Base-by-base conservation (phyloP, 2,329 filamentous ascomycete genomes). In the Dichotomopilus funicola region DNA sequence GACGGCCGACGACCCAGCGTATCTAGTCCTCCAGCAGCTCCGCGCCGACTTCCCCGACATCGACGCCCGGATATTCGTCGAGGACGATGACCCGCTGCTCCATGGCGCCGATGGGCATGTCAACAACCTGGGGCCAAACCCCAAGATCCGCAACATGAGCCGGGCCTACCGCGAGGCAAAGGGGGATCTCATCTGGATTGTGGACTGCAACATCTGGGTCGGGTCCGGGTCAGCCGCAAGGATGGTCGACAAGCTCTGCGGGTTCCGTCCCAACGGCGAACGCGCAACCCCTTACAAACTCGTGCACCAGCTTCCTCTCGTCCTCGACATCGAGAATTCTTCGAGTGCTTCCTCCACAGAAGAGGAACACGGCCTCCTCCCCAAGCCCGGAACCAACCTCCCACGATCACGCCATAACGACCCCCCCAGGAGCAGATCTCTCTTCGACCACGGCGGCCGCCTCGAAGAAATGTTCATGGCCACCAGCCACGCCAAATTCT, bases 81-180 rank as follows among this genome's bases (percentile, higher is more conserved):
- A 96, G 73, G 82, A 88, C 49, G 87, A 95, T 57, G 91, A 96
- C 67, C 83, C 87, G 0, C 70, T 83, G 35, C 74, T 95, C 7
- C 79, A 82, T 52, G 79, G 78, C 35, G 65, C 75, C 36, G 70
- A 72, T 9, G 78, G 77, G 52, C 71, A 77, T 47, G 65, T 72
- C 49, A 72, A 79, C 59, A 78, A 82, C 55, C 78, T 97, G 55
- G 95, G 95, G 0, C 94, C 94, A 1, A 99, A 99, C 66, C 94
- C 94, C n/a, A 99, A 99, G 75, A 95, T 99, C 64, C 80, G 94
- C 50, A 99, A 99, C 69, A 89, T 97, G 78, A 96, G 91, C 68
- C 82, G 90, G 44, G 91, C 90, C 2, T 99, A 96, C 68, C 78
- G 91, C 34, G 91, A 97, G 67, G 89, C 91, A 1, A 86, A 86